Evolutionary conservation across 768 basidiomycete species (phyloP), one percentile per base, ranked within the genome.

Genomic region (Lactarius deliciosus): DNA sequence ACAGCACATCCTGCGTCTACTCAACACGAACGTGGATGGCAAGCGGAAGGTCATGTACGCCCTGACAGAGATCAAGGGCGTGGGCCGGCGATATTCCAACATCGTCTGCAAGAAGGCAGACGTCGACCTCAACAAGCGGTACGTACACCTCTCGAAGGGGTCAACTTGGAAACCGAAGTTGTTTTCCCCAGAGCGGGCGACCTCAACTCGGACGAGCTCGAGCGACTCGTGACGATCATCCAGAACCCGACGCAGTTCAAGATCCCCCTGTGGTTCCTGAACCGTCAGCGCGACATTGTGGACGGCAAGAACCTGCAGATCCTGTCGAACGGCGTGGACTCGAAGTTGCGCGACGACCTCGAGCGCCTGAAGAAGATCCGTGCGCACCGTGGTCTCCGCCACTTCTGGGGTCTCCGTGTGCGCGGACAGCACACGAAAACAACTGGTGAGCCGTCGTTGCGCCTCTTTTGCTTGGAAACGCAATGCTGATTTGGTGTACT

Each of bases 51-150:
- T 99, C 79, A 98, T 94, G 92, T 98, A 94, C 79, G 96, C 97
- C 74, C 79, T 98, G 83, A 98, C 97, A 57, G 97, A 99, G 84
- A 99, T 99, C 86, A 98, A 98, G 86, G 97, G 97, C 87, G 97
- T 99, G 68, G 97, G 97, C 75, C 90, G 97, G 71, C 91, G 97
- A 62, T 99, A 98, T 82, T 89, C 97, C 76, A 98, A 98, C 82
- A 81, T 98, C 75, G 96, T 98, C 73, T 98, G 97, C 88, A 98
- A 98, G 82, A 99, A 99, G 85, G 97, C 97, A 69, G 97, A 98
- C 82, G 94, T 99, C 50, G 96, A 98, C 76, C 86, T 99, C 68
- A 94, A 86, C 84, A 99, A 99, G 83, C 92, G 97, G 97, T 98
- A 75, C 68, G 90, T 30, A 28, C 25, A 28, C 25, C 25, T 28